Base-by-base conservation (phyloP, 1,139 yeast genomes). In the Maudiozyma humilis region DNA sequence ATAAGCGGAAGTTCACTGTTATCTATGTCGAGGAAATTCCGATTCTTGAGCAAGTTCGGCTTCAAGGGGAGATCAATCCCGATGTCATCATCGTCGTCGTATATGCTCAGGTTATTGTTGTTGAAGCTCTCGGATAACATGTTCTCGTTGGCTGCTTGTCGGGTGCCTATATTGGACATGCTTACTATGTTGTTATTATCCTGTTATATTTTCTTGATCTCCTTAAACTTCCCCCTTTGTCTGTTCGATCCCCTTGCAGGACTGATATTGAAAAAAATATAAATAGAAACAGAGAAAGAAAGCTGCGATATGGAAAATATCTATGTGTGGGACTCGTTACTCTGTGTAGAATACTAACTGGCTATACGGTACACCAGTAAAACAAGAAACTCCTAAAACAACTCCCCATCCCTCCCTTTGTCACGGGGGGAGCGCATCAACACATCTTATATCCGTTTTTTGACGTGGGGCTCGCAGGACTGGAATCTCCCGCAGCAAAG, bases 51-150 rank as follows among this genome's bases (percentile, higher is more conserved):
- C 8, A 47, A 32, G 6, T 49, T 46, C 7, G 53, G 38, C 43
- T 52, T 58, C 30, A 59, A 44, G 6, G 63, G 63, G 33, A 59
- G 45, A 30, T 57, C 62, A 27, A 56, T 47, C 14, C 49, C 48
- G 34, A 37, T 29, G 13, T 41, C 52, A n/a, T 48, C 51, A 4
- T 49, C 51, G 19, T 53, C 52, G 15, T 36, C 39, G 27, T 36
- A 35, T 30, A 35, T 35, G 17, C 30, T 35, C 23, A 23, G 10
- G 27, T 23, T 23, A 23, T 23, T 23, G 27, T 23, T 23, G 27
- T 23, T 34, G 29, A 16, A 32, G n/a, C 19, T 32, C 15, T 35
- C 38, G 19, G 38, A 20, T 5, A 35, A 18, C 27, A 35, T 12
- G 8, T 31, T 31, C 5, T 5, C n/a, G 34, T 31, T 31, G 7